Evolutionary conservation across 192 early-diverging fungal genomes (phyloP).

Genomic region (Entrophospora sp.): DNA sequence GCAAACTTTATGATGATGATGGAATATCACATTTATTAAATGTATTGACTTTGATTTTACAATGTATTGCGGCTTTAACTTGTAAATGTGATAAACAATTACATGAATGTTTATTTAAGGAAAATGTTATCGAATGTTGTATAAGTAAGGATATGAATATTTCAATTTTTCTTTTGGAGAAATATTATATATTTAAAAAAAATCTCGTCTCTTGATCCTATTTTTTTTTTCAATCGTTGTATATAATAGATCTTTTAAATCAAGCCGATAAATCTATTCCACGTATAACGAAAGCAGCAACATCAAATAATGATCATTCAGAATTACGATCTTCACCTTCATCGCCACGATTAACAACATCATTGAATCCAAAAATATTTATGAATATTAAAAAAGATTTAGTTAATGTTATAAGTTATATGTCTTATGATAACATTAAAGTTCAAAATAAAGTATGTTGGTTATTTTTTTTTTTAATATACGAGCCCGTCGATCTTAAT

Average conservation of each 20-base stretch:
- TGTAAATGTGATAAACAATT: conserved; percentile 11
- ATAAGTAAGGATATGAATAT: conserved; percentile 4
- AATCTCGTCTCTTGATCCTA: too few species aligned
- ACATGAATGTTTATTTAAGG: conserved; percentile 21
- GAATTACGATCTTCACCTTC: too few species aligned
- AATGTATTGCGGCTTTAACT: conserved; percentile 40
- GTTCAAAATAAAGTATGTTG: conserved; percentile 56
- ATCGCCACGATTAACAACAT: too few species aligned
- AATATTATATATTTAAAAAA: too few species aligned
- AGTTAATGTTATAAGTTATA: conserved; percentile 51
- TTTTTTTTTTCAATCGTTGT: too few species aligned
- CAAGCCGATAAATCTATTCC: conserved; percentile 36
- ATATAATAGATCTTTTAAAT: conserved; percentile 30
- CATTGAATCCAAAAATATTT: too few species aligned
- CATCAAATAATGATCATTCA: too few species aligned
- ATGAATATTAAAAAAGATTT: conserved; percentile 54
- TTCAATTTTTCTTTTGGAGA: too few species aligned
- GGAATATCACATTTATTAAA: too few species aligned
- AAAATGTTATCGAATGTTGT: conserved; percentile 16
- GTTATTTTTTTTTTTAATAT: not conserved
- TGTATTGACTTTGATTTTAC: conserved; percentile 48
- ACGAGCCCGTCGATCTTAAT: too few species aligned
- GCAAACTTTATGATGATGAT: too few species aligned
- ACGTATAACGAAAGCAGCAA: conserved; percentile 29
- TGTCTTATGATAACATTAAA: conserved; percentile 43